These are phyloP conservation scores for Gremmenia infestans DNA, from an alignment of 2,329 filamentous ascomycete genomes.

Conservation along the genomic window DNA sequence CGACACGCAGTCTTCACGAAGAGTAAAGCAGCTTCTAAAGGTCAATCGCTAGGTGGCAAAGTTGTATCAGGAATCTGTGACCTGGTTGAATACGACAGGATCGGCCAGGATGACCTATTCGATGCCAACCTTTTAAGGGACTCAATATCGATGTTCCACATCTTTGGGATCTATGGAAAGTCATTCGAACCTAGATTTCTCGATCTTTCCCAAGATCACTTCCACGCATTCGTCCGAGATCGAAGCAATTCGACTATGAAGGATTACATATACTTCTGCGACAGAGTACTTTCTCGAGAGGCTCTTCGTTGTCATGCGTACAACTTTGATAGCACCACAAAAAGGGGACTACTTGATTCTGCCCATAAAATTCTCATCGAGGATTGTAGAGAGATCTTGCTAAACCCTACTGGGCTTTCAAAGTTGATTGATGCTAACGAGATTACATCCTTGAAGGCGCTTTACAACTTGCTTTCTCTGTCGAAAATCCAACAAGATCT, in stretches of 20 bases:
- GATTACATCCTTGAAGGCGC: constrained; percentile 62
- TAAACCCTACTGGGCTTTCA: constrained; percentile 62
- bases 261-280: constrained; percentile 68
- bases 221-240: constrained; percentile 63
- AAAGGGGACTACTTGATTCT: constrained; percentile 66
- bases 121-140: constrained; percentile 65
- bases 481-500: constrained; percentile 66
- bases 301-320: constrained; percentile 72
- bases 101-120: constrained; percentile 46
- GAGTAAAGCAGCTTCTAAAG: constrained; percentile 27
- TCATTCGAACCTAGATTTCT: constrained; percentile 77
- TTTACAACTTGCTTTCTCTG: constrained; percentile 74
- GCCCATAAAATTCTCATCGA: constrained; percentile 70
- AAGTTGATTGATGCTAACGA: constrained; percentile 69
- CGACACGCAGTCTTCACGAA: constrained; percentile 47
- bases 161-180: constrained; percentile 74
- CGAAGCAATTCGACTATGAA: constrained; percentile 61
- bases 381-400: constrained; percentile 59
- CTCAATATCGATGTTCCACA: constrained; percentile 75
- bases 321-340: constrained; percentile 78
- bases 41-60: constrained; percentile 34
- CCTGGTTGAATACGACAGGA: constrained; percentile 69
- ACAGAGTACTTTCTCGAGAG: constrained; percentile 66
- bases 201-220: constrained; percentile 60
- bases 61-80: constrained; percentile 62